Evolutionary conservation across 2,329 filamentous ascomycete genomes (phyloP).

Genomic region (Ophioceras dolichostomum): DNA sequence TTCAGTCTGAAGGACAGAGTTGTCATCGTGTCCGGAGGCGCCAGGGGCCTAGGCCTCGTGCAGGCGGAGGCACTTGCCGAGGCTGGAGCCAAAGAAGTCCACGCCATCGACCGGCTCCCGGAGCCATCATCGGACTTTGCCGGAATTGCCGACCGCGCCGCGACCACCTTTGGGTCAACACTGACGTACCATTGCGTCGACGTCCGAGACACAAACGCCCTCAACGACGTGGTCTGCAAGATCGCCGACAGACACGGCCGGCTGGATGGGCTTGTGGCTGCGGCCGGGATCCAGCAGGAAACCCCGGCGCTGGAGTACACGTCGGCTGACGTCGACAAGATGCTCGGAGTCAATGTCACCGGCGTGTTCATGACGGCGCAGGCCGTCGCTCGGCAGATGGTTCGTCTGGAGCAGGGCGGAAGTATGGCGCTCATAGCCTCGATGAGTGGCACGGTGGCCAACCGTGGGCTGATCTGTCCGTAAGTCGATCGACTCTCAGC

Average conservation of each 20-base stretch:
- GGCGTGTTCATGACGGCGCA: constrained; percentile 78
- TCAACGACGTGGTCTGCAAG: constrained; percentile 54
- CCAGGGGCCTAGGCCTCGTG: constrained; percentile 64
- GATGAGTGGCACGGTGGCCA: constrained; percentile 57
- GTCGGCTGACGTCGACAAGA: constrained; percentile 60
- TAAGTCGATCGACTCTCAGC: too few relatives aligned
- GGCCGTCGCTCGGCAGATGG: constrained; percentile 71
- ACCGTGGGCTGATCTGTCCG: constrained; percentile 46
- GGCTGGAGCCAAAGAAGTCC: constrained; percentile 61
- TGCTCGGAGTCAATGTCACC: constrained; percentile 79
- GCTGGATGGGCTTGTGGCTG: constrained; percentile 66
- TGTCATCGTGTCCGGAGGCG: constrained; percentile 64
- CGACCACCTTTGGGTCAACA: constrained; percentile 45
- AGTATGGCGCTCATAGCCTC: constrained; percentile 58
- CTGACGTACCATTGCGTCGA: constrained; percentile 70
- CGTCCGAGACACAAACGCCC: constrained; percentile 55
- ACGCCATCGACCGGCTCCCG: constrained; percentile 51
- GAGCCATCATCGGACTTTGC: constrained; percentile 48
- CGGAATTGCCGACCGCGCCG: constrained; percentile 46
- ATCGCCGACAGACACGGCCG: constrained; percentile 61
- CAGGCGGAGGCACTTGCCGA: constrained; percentile 71
- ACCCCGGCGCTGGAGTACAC: constrained; percentile 71
- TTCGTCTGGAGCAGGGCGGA: constrained; percentile 39
- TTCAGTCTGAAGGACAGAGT: constrained; percentile 67
- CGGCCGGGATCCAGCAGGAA: constrained; percentile 68